phyloP scores from a whole-genome alignment of 805 yeast species.

The Tetrapisispora pingtungensis region DNA sequence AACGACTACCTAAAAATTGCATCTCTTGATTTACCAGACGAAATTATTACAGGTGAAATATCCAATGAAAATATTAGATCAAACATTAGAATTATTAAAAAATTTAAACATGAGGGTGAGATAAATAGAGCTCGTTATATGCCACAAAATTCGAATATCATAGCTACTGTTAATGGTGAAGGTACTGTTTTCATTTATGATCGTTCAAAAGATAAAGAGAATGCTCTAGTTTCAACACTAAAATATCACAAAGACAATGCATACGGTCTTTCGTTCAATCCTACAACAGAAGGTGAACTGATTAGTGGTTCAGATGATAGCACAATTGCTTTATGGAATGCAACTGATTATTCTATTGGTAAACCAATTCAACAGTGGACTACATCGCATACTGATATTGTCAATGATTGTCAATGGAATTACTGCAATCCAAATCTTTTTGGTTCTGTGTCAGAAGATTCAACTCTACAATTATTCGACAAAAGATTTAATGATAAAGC shows the following conservation, averaged over 20 bases:
- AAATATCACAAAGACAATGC: constrained; percentile 58
- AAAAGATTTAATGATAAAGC: constrained; percentile 29
- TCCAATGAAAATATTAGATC: constrained; percentile 25
- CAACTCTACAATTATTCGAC: constrained; percentile 45
- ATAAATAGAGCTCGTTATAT: constrained; percentile 62
- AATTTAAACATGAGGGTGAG: constrained; percentile 52
- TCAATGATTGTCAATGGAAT: constrained; percentile 74
- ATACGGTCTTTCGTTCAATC: constrained; percentile 65
- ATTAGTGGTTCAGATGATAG: constrained; percentile 60
- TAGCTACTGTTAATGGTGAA: constrained; percentile 59
- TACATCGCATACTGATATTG: constrained; percentile 43
- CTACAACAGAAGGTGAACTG: constrained; percentile 37
- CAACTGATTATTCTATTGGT: constrained; percentile 22
- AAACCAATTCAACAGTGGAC: constrained; percentile 18
- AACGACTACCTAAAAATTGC: constrained; percentile 58
- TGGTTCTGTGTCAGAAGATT: constrained; percentile 72
- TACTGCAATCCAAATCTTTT: constrained; percentile 38
- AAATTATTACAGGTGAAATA: constrained; percentile 22
- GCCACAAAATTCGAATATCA: constrained; percentile 46
- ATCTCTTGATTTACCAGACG: constrained; percentile 45
- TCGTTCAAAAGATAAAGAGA: constrained; percentile 20
- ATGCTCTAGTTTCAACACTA: constrained; percentile 31
- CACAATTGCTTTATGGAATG: constrained; percentile 54
- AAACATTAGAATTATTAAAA: constrained; percentile 50
- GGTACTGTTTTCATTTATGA: constrained; percentile 54